Conservation (phyloP, 225 moss, liverwort and hornwort genomes). For the Marchantia paleacea region DNA sequence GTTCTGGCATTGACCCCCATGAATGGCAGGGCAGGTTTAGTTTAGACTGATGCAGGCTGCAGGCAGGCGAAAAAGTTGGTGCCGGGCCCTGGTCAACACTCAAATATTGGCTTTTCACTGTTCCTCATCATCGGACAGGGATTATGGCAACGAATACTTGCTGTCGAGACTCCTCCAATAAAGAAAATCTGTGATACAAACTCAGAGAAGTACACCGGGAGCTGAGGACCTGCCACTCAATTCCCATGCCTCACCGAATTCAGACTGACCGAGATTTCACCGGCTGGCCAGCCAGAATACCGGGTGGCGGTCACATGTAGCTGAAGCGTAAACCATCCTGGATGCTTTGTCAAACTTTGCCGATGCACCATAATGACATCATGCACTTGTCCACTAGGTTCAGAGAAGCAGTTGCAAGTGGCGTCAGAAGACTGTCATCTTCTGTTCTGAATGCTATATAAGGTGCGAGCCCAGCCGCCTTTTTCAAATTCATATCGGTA, state of each 20-base stretch:
- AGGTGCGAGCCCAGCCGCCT: neutral
- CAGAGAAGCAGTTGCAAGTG: neutral
- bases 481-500: neutral
- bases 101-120: neutral
- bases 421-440: neutral
- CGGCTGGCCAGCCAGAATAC: neutral
- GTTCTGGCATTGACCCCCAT: neutral
- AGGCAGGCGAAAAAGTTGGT: neutral
- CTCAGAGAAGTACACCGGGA: neutral
- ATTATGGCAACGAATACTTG: neutral
- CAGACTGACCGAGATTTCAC: neutral
- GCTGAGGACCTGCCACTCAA: neutral
- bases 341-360: neutral
- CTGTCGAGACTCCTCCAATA: neutral
- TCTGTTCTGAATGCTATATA: neutral
- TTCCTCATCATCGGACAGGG: neutral
- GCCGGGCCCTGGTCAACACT: neutral
- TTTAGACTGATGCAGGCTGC: neutral
- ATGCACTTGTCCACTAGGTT: neutral
- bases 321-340: neutral
- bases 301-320: no score
- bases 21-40: neutral
- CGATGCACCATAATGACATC: conserved; percentile 1
- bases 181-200: no score
- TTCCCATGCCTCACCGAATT: neutral